phyloP scores from a whole-genome alignment of 805 yeast species.

The Kurtzmaniella fragi region DNA sequence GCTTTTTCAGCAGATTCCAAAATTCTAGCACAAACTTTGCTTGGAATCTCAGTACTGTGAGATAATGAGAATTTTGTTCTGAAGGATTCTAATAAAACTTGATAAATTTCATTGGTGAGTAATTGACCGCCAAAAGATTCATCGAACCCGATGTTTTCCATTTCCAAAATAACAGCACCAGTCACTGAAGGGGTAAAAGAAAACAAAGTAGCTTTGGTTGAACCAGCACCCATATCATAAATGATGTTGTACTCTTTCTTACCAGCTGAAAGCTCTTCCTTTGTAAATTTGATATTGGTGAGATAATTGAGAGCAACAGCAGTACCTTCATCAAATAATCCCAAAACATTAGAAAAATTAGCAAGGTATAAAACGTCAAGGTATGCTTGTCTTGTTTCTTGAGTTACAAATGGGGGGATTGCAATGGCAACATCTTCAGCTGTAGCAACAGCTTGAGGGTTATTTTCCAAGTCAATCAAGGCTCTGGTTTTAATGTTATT shows the following conservation, averaged over 20 bases:
- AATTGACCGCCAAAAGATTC: conserved; percentile 69
- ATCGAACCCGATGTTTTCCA: conserved; percentile 70
- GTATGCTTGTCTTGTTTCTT: conserved; percentile 64
- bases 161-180: conserved; percentile 44
- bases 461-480: conserved; percentile 49
- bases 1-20: conserved; percentile 86
- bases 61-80: conserved; percentile 36
- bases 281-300: conserved; percentile 39
- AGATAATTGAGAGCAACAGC: conserved; percentile 86
- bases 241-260: conserved; percentile 58
- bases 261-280: conserved; percentile 27
- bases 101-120: conserved; percentile 63
- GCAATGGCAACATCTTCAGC: conserved; percentile 69
- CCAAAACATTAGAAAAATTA: conserved; percentile 52
- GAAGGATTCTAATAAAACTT: conserved; percentile 57
- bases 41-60: conserved; percentile 39
- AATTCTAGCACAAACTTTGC: conserved; percentile 61
- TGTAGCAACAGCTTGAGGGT: conserved; percentile 43
- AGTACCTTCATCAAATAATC: conserved; percentile 84
- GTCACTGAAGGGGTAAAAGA: conserved; percentile 47
- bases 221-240: conserved; percentile 91
- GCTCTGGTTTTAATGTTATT: conserved; percentile 65
- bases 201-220: conserved; percentile 82
- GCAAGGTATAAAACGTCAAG: conserved; percentile 70
- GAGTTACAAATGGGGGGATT: conserved; percentile 67